These are phyloP conservation scores for Lomentospora prolificans DNA, from an alignment of 2,329 filamentous ascomycete species.

Conservation along the genomic window DNA sequence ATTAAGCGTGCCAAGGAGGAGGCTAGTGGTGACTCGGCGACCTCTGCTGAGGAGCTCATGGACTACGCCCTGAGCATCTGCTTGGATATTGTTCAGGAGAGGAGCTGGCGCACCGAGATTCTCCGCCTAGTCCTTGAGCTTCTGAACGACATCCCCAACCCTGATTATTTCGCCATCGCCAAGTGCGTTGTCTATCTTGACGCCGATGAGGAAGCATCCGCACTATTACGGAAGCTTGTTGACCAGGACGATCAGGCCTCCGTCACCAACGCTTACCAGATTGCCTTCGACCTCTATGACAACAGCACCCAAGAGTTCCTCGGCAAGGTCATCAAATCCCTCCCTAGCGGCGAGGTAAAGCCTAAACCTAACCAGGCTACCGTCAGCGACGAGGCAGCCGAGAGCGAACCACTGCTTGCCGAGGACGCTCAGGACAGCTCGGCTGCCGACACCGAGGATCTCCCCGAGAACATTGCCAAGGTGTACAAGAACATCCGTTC, in stretches of 20 bases:
- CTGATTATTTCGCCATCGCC: slow-evolving; percentile 96
- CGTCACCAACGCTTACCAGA: slow-evolving; percentile 85
- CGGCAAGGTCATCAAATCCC: slow-evolving; percentile 72
- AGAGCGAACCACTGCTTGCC: slow-evolving; percentile 38
- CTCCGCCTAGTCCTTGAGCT: slow-evolving; percentile 86
- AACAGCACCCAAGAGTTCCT: slow-evolving; percentile 97
- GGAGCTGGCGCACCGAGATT: slow-evolving; percentile 73
- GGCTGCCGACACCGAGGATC: slow-evolving; percentile 41
- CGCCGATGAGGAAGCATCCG: slow-evolving; percentile 81
- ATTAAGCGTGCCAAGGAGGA: slow-evolving; percentile 86
- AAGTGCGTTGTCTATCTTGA: slow-evolving; percentile 96
- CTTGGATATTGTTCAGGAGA: slow-evolving; percentile 96
- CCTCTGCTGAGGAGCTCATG: slow-evolving; percentile 76
- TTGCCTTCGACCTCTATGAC: slow-evolving; percentile 96
- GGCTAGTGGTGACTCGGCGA: slow-evolving; percentile 45
- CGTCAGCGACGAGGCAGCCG: slow-evolving; percentile 24
- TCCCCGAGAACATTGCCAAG: slow-evolving; percentile 43
- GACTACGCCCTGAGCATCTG: slow-evolving; percentile 93
- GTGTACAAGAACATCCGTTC: slow-evolving; percentile 54
- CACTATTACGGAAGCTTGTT: slow-evolving; percentile 74
- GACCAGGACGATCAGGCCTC: slow-evolving; percentile 69
- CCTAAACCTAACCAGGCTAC: slow-evolving; percentile 24
- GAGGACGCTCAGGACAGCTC: slow-evolving; percentile 35
- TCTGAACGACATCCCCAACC: slow-evolving; percentile 83
- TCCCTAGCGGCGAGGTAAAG: slow-evolving; percentile 47